A percentile compares a stretch with the other conserved stretches of the same genome.
Evolutionary conservation across 2,329 filamentous ascomycete genomes (phyloP).

Genomic region (Fusarium sp.): DNA sequence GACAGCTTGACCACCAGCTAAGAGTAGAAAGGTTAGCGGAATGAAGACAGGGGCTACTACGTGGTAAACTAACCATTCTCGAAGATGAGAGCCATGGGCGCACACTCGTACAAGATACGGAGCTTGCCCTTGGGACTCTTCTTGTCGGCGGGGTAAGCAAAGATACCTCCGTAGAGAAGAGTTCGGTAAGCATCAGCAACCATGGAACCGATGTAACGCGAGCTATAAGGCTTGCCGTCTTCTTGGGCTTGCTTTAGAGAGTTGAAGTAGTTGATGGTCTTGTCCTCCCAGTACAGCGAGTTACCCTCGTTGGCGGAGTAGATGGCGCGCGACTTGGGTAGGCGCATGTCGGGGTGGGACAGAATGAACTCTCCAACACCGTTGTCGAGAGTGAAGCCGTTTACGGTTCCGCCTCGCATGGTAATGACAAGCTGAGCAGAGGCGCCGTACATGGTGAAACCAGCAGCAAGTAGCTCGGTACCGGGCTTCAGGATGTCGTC

Average conservation of each 20-base stretch:
- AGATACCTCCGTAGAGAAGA: slow-evolving; percentile 93
- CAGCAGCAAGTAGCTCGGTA: slow-evolving; percentile 89
- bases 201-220: slow-evolving; percentile 97
- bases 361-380: slow-evolving; percentile 98
- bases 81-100: slow-evolving; percentile 98
- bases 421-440: slow-evolving; percentile 97
- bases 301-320: slow-evolving; percentile 99
- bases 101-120: slow-evolving; percentile 97
- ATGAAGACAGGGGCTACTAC: neutral
- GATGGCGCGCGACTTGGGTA: slow-evolving; percentile 84
- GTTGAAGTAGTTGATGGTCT: slow-evolving; percentile 89
- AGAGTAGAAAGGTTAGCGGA: slow-evolving; percentile 47
- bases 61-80: slow-evolving; percentile 82
- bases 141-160: slow-evolving; percentile 97
- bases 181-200: slow-evolving; percentile 98
- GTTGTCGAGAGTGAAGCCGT: slow-evolving; percentile 98
- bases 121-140: slow-evolving; percentile 99
- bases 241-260: slow-evolving; percentile 84
- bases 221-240: slow-evolving; percentile 89
- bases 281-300: slow-evolving; percentile 94
- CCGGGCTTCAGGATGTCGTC: slow-evolving; percentile 92
- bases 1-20: slow-evolving; percentile 91
- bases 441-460: slow-evolving; percentile 99
- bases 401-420: slow-evolving; percentile 91
- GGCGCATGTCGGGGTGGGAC: slow-evolving; percentile 92